Evolutionary conservation across 2,329 filamentous ascomycete genomes (phyloP).

Genomic region (Ceratocystis diversiconidia): DNA sequence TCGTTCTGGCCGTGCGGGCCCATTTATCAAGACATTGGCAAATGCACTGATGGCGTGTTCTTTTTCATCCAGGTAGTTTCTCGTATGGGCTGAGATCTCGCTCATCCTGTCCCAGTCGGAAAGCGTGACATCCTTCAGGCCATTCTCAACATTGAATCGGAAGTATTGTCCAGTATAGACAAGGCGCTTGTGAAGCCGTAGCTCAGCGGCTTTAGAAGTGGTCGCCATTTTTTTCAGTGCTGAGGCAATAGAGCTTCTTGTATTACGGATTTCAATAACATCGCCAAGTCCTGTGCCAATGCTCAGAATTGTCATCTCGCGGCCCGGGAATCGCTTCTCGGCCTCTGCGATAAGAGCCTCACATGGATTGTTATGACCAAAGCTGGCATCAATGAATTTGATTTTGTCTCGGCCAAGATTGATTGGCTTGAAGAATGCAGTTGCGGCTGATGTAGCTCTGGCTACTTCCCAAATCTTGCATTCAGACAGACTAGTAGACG

Average conservation of each 20-base stretch:
- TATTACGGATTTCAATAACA: constrained; percentile 19
- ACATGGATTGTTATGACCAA: constrained; percentile 25
- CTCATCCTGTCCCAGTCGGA: constrained; percentile 22
- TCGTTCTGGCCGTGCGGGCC: no score
- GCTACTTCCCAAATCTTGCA: constrained; percentile 25
- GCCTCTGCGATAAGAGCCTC: constrained; percentile 24
- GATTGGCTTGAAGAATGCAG: constrained; percentile 24
- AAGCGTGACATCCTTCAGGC: constrained; percentile 22
- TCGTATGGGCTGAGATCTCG: constrained; percentile 21
- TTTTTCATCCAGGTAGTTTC: constrained; percentile 18
- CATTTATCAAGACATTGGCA: no score
- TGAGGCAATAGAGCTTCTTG: neutral
- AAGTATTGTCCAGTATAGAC: constrained; percentile 20
- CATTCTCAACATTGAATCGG: constrained; percentile 23
- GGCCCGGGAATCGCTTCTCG: constrained; percentile 20
- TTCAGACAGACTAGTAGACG: constrained; percentile 16
- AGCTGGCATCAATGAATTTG: constrained; percentile 24
- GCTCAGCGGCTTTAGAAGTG: neutral
- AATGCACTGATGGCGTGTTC: no score
- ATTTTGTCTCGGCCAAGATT: constrained; percentile 21
- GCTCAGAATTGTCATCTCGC: constrained; percentile 20
- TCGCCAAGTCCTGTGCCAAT: constrained; percentile 23
- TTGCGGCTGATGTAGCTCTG: constrained; percentile 23
- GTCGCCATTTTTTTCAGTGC: neutral
- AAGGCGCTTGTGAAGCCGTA: constrained; percentile 17